These are phyloP conservation scores for Naegleria lovaniensis DNA, from an alignment of 208 protist species.

Conservation along the genomic window DNA sequence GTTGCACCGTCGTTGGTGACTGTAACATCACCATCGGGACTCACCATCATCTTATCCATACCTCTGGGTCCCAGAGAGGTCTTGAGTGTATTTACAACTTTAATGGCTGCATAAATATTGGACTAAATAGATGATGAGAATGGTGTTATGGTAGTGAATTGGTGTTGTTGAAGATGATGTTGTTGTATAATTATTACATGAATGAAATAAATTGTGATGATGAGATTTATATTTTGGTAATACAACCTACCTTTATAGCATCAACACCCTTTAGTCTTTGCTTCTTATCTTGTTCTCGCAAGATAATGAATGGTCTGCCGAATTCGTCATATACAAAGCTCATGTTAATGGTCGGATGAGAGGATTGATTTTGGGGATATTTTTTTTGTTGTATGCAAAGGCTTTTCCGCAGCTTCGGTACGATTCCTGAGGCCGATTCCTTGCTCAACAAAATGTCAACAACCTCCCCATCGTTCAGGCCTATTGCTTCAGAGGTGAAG, in stretches of 20 bases:
- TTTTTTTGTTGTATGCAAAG: not conserved
- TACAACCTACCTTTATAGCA: constrained; percentile 78
- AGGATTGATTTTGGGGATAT: not conserved
- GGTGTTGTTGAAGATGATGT: not conserved
- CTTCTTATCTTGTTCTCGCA: constrained; percentile 94
- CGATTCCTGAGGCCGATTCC: not conserved
- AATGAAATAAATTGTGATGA: not conserved
- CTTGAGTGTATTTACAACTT: constrained; percentile 90
- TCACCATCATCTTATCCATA: constrained; percentile 97
- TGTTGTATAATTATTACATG: not conserved
- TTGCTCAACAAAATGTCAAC: not conserved
- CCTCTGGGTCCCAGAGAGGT: constrained; percentile 94
- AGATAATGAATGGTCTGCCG: constrained; percentile 96
- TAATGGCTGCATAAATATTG: constrained; percentile 95
- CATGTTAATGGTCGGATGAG: constrained; percentile 48
- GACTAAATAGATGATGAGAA: constrained; percentile 34
- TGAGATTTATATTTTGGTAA: not conserved
- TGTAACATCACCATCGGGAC: constrained; percentile 95
- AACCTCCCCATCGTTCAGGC: too few relatives aligned
- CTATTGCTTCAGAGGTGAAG: too few relatives aligned
- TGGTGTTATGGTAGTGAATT: not conserved
- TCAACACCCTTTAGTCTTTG: constrained; percentile 90
- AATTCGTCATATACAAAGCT: constrained; percentile 97
- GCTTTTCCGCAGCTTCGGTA: not conserved
- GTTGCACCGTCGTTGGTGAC: constrained; percentile 99